Conservation (phyloP, 495 filamentous ascomycete genomes). For the Thermothielavioides terrestris region DNA sequence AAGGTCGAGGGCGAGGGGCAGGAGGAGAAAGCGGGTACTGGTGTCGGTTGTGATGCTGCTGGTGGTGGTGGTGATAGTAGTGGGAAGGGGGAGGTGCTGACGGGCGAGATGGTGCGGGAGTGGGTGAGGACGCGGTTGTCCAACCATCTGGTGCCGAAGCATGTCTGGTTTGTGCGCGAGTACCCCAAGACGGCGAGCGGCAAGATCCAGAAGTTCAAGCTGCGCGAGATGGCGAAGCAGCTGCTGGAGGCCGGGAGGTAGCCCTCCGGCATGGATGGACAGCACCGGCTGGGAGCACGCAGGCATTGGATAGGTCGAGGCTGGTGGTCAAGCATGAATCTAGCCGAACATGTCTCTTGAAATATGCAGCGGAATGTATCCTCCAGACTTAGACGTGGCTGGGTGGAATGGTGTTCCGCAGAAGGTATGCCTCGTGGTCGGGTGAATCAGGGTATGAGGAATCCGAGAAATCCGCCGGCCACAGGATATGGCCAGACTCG, state of each 20-base stretch:
- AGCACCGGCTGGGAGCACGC: too few relatives aligned
- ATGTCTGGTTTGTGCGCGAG: conserved; percentile 73
- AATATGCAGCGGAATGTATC: too few relatives aligned
- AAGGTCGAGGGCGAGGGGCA: conserved; percentile 21
- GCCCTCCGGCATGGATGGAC: too few relatives aligned
- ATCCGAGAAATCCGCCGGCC: too few relatives aligned
- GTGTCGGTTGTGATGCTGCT: conserved; percentile 50
- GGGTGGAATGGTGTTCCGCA: too few relatives aligned
- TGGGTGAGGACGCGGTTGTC: conserved; percentile 71
- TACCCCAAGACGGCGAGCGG: conserved; percentile 94
- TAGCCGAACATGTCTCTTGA: too few relatives aligned
- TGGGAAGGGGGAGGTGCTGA: conserved; percentile 24
- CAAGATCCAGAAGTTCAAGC: conserved; percentile 94
- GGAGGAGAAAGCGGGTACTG: conserved; percentile 12
- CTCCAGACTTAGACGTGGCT: too few relatives aligned
- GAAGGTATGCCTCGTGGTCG: too few relatives aligned
- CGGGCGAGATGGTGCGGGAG: conserved; percentile 49
- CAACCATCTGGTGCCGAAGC: conserved; percentile 74
- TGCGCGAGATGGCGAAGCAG: conserved; percentile 49
- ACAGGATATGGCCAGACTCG: not conserved
- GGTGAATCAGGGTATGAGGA: too few relatives aligned
- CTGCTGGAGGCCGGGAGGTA: conserved; percentile 9
- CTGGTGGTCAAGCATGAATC: too few relatives aligned
- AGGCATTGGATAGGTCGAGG: too few relatives aligned
- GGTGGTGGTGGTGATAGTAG: conserved; percentile 60